Base-by-base conservation (phyloP, 139 green algal species). In the Microglena sp. region DNA sequence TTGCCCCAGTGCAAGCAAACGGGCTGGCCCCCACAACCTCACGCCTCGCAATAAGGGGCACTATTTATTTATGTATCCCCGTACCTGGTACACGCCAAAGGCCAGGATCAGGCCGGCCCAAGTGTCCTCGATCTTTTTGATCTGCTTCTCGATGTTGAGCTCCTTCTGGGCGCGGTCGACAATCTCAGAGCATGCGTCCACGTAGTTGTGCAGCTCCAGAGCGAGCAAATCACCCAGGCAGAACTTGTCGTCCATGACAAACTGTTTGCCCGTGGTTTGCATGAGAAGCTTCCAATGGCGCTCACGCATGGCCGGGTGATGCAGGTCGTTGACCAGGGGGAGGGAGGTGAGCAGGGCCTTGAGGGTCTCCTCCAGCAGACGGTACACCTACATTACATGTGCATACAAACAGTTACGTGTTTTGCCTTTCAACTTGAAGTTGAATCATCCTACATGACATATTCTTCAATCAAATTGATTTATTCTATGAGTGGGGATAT, bases 131-230 rank as follows among this genome's bases (percentile, higher is more conserved):
- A 96, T 91, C 80, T 92, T 94, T 63, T 86, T 83, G 24, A 95
- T 74, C 40, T 78, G 73, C 71, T 87, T 89, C 82, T 92, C 86
- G 58, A 92, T 90, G 70, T 83, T 86, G 21, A 90, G 85, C 79
- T 93, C 83, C 77, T 94, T 95, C 75, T 95, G 81, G 3, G 90
- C 90, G 24, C 86, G 75, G 69, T 96, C 90, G 26, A 96, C 86
- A 55, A 96, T 93, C 75, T 95, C 89, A 4, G 62, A 75, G 74
- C 88, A 92, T 0, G 77, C 84, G 45, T 96, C 90, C 31, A 90
- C 85, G 55, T 84, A 89, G 64, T 89, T 86, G 83, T 96, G 86
- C 70, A 96, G 80, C 67, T 84, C 80, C 68, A 96, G 78, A 2
- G 69, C 76, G 26, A 96, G 76, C 60, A 96, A 73, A 60, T 89